These are phyloP conservation scores for Psilocybe cyanescens DNA, from an alignment of 768 basidiomycete genomes.

Conservation along the genomic window DNA sequence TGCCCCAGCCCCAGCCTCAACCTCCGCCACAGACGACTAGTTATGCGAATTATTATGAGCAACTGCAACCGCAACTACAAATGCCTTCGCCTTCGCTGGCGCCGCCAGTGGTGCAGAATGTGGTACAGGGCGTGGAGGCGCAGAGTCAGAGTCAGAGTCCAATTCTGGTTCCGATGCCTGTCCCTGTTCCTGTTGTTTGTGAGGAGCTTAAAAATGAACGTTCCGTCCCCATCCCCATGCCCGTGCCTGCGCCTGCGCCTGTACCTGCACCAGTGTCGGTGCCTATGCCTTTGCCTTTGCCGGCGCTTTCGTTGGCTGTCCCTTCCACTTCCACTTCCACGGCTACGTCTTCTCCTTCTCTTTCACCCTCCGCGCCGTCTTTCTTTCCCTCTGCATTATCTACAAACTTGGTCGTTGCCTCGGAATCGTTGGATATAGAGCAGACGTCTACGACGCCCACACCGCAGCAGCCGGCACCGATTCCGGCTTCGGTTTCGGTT, in stretches of 20 bases:
- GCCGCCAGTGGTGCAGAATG: too few relatives aligned
- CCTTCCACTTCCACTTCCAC: neutral
- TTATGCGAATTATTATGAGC: neutral
- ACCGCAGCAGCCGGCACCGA: slow-evolving; percentile 3
- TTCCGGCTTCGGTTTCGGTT: too few relatives aligned
- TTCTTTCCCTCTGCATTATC: neutral
- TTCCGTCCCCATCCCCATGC: neutral
- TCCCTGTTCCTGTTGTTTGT: neutral
- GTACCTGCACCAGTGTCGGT: neutral
- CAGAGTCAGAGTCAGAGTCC: too few relatives aligned
- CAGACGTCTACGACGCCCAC: neutral
- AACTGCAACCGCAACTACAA: neutral
- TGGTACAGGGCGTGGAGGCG: too few relatives aligned
- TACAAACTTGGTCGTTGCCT: neutral
- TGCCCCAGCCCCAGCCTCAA: slow-evolving; percentile 34
- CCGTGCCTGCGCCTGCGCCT: neutral
- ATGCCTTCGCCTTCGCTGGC: neutral
- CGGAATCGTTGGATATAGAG: too few relatives aligned
- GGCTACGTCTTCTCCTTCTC: neutral
- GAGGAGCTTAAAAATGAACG: neutral
- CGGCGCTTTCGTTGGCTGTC: neutral
- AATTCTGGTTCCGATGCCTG: neutral
- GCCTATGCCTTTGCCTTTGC: neutral
- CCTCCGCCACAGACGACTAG: neutral
- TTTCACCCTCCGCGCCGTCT: neutral